Conservation (phyloP, 2,329 filamentous ascomycete genomes). For the Botrytis elliptica region DNA sequence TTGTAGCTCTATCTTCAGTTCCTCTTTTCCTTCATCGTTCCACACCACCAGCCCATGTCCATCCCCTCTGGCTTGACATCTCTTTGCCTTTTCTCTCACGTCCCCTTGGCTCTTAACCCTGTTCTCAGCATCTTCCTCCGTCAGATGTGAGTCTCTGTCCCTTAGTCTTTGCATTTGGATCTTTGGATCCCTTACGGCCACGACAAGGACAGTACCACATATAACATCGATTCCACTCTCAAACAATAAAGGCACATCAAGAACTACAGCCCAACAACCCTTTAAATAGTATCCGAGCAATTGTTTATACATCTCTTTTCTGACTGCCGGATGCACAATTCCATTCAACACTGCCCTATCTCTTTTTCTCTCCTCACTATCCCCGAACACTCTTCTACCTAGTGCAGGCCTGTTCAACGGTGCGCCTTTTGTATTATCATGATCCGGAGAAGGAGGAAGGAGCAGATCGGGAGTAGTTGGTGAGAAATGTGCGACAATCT, state of each 20-base stretch:
- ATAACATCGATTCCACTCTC: conserved; percentile 83
- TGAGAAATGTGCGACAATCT: conserved; percentile 79
- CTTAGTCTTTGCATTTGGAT: conserved; percentile 80
- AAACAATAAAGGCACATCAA: conserved; percentile 90
- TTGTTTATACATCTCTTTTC: conserved; percentile 74
- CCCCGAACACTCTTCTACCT: conserved; percentile 82
- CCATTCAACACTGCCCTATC: conserved; percentile 79
- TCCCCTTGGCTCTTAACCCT: conserved; percentile 84
- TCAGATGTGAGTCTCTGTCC: conserved; percentile 74
- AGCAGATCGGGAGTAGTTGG: conserved; percentile 84
- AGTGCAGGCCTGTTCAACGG: conserved; percentile 85
- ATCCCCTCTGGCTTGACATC: conserved; percentile 63
- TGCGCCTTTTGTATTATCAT: conserved; percentile 61
- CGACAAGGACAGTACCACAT: conserved; percentile 83
- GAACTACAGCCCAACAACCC: conserved; percentile 83
- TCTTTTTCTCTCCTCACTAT: conserved; percentile 63
- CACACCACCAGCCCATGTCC: conserved; percentile 78
- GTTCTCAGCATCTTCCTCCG: conserved; percentile 81
- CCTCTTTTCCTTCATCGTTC: conserved; percentile 78
- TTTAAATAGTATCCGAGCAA: conserved; percentile 70
- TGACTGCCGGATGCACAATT: conserved; percentile 91
- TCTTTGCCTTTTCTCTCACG: conserved; percentile 76
- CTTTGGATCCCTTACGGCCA: conserved; percentile 75
- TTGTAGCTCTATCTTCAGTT: conserved; percentile 66
- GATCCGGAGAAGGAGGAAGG: conserved; percentile 54